Conservation (phyloP, 1,284 basidiomycete genomes). For the Boletus semigastroideus region DNA sequence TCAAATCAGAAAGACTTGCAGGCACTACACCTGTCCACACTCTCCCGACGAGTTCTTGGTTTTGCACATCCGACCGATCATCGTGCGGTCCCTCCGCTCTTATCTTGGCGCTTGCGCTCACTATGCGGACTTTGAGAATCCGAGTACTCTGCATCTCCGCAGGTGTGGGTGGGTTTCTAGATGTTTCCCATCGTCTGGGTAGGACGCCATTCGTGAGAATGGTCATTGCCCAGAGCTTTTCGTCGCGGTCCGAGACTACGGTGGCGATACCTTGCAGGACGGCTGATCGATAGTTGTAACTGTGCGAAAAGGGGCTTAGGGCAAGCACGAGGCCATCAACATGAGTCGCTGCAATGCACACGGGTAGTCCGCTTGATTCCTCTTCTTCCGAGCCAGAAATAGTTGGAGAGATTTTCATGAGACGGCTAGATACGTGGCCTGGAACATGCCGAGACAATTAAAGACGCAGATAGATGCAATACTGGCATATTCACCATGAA, state of each 20-base stretch:
- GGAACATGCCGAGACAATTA: background rate
- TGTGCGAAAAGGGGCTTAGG: constrained; percentile 26
- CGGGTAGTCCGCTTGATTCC: constrained; percentile 10
- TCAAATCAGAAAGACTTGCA: constrained; percentile 9
- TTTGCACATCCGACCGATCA: constrained; percentile 19
- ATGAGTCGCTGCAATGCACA: constrained; percentile 28
- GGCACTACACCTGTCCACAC: constrained; percentile 30
- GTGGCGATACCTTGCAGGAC: constrained; percentile 23
- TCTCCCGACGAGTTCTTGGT: constrained; percentile 10
- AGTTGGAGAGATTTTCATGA: constrained; percentile 24
- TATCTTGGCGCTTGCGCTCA: constrained; percentile 26
- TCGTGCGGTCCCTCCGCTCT: constrained; percentile 26
- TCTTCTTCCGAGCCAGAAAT: background rate
- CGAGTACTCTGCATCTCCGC: constrained; percentile 26
- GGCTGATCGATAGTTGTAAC: constrained; percentile 29
- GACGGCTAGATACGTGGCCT: constrained; percentile 28
- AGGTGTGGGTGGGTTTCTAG: constrained; percentile 22
- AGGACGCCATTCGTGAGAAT: constrained; percentile 25
- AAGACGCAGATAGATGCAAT: background rate
- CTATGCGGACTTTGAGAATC: constrained; percentile 25
- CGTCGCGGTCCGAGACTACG: constrained; percentile 15
- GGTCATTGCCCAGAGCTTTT: constrained; percentile 27
- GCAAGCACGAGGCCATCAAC: constrained; percentile 26
- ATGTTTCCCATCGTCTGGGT: constrained; percentile 25
- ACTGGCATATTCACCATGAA: constrained; percentile 19